Evolutionary conservation across 306 rosid species (phyloP), one percentile per base, ranked within the genome.

Genomic region (Casuarina equisetifolia): DNA sequence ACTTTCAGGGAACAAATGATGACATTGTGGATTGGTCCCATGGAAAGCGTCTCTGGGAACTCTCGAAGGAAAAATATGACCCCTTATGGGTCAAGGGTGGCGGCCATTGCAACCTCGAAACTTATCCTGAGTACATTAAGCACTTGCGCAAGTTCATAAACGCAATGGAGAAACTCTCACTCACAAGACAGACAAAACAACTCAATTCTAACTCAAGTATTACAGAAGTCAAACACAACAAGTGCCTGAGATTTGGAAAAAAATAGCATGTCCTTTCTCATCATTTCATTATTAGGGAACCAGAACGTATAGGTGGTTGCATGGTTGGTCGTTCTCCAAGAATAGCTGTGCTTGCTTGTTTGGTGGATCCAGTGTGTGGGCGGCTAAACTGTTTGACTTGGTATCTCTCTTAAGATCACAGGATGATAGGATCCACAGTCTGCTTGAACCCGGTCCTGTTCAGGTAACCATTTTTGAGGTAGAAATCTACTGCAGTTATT

Each of bases 71-170:
- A 84, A 96, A 96, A 79, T 96, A 86, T 45, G 94, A 96, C 42
- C 99, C 99, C 1, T 84, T 96, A 82, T 96, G 99, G 99, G 93
- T 96, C 74, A 91, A 96, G 84, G 99, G 98, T 6, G 98, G 99
- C 6, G 98, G 99, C 15, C 99, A 96, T 70, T 96, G 99, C 92
- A 96, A 96, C 91, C 96, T 96, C 3, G 99, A 96, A 81, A 90
- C 94, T 4, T 96, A 59, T 84, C 99, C 99, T 0, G 99, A 96
- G 90, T 96, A 91, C 87, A 90, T 92, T 64, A 96, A 88, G 89
- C 95, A 96, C 83, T 74, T 96, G 75, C 97, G 96, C 84, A 96
- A 88, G 85, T 96, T 91, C 89, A 50, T 92, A 35, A 90, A 90
- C 25, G 94, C 94, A 0, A 87, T 96, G 99, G 99, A 96, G 91